Base-by-base conservation (phyloP, 192 early-diverging fungal genomes). In the Coemansia asiatica region DNA sequence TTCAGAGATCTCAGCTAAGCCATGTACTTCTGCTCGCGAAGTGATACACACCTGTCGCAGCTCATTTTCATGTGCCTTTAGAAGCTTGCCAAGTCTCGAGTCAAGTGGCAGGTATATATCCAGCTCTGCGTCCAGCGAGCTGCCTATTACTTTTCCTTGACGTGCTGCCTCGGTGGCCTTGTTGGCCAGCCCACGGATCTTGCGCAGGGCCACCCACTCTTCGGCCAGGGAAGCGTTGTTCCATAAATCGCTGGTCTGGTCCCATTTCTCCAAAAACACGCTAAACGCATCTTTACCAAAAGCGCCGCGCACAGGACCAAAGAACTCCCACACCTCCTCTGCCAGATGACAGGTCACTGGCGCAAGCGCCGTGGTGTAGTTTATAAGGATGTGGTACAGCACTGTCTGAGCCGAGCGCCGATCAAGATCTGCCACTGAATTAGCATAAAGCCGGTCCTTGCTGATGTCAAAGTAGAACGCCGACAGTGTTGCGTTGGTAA, bases 401-500 rank as follows among this genome's bases (percentile, higher is more conserved):
- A 86, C 86, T 0, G 87, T 85, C 64, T 90, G 89, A 33, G 86
- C 84, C 18, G 83, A 87, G n/a, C 82, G 79, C 55, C 91, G 84
- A 38, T 75, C 56, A 0, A 64, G 9, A 36, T 83, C 72, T 21
- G 67, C 49, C 19, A 61, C 28, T 21, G 69, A 49, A 48, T 87
- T 82, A 22, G 86, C 87, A 49, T 93, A 93, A 4, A 93, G 78
- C 29, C 87, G 79, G 64, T 93, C 91, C 73, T 93, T 93, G 71
- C 90, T 85, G 4, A 89, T 80, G 56, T 93, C 90, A 84, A 91
- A 87, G 75, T 93, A 93, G 60, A 91, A 89, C 4, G 90, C 85
- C 21, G 91, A 93, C 12, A 91, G 75, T 7, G 79, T 71, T 7
- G 76, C 76, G 59, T 84, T 89, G 60, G 87, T 87, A 60, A 93